Conservation (phyloP, 495 filamentous ascomycete genomes). For the Hypoxylon fuscum region DNA sequence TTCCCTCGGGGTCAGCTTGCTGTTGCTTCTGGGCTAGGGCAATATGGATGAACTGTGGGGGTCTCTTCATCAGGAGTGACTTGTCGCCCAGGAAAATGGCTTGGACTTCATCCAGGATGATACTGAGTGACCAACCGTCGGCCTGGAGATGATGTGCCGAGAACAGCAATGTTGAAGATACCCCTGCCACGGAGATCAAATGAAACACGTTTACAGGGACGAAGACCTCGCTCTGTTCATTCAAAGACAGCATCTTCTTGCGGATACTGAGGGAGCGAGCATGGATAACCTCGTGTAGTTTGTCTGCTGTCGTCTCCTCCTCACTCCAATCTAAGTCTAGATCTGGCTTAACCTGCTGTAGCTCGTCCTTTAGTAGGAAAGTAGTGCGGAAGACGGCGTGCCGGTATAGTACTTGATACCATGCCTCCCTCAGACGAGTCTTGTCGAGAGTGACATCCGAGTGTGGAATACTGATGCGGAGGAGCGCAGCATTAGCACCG, state of each 20-base stretch:
- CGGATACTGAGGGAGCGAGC: neutral
- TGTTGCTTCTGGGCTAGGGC: conserved; percentile 4
- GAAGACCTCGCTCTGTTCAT: conserved; percentile 1
- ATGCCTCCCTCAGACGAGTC: neutral
- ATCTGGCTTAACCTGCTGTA: neutral
- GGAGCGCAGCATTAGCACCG: neutral
- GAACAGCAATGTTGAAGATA: conserved; percentile 1
- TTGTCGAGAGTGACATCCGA: neutral
- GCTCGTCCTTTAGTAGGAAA: neutral
- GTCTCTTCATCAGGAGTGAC: neutral
- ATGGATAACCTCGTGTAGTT: neutral
- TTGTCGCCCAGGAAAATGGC: neutral
- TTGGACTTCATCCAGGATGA: conserved; percentile 16
- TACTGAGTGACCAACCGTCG: conserved; percentile 13
- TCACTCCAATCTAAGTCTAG: conserved; percentile 1
- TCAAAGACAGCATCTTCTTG: neutral
- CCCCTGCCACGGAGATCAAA: neutral
- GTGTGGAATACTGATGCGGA: conserved; percentile 4
- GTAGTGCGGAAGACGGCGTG: conserved; percentile 1
- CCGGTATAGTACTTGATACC: neutral
- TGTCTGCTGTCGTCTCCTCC: conserved; percentile 1
- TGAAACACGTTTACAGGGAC: conserved; percentile 2
- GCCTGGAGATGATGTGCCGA: conserved; percentile 14
- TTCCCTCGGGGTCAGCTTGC: neutral
- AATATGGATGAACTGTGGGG: neutral